Base-by-base conservation (phyloP, 2,329 filamentous ascomycete genomes). In the Leptographium radiaticola region DNA sequence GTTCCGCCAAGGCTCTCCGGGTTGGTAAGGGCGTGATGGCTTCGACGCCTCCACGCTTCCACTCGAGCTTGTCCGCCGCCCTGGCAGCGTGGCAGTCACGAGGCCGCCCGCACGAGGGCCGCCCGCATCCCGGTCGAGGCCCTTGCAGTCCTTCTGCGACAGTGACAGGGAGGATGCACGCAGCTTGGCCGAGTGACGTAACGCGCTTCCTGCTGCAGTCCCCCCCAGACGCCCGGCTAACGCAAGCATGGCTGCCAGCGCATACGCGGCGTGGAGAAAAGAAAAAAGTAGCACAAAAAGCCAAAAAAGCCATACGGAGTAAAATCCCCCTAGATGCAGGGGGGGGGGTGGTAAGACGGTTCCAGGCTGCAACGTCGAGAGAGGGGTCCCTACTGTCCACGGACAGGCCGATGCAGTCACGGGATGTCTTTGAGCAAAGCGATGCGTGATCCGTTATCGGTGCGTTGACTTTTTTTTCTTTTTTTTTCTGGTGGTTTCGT, bases 211-310 rank as follows among this genome's bases (percentile, higher is more conserved):
- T n/a, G 39, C 15, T 40, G 15, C 6, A 11, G 49, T 30, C 51
- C n/a, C 25, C 33, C 51, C 13, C 43, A 47, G 45, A 49, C 25
- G 36, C 43, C 33, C n/a, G 45, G 45, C 46, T 53, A 53, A 40
- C 30, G 31, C 48, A 38, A 25, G n/a, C 33, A 51, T 25, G 42
- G 34, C 51, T 54, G 53, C 53, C 53, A 54, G 46, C 53, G 43
- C 53, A 54, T 46, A 49, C 46, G 31, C 25, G 18, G 20, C 31
- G 31, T 40, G 31, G 10, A 33, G 38, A 36, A 18, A 6, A n/a
- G 39, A 40, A 15, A 40, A 16, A n/a, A 15, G 15, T 13, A 13
- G n/a, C n/a, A n/a, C n/a, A 25, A 25, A 25, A 25, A 25, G 25
- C 25, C 25, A 25, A 25, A 25, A 25, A 25, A 25, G 25, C 25